phyloP scores from a whole-genome alignment of 2,329 filamentous ascomycete species.

The Colletotrichum filicis region DNA sequence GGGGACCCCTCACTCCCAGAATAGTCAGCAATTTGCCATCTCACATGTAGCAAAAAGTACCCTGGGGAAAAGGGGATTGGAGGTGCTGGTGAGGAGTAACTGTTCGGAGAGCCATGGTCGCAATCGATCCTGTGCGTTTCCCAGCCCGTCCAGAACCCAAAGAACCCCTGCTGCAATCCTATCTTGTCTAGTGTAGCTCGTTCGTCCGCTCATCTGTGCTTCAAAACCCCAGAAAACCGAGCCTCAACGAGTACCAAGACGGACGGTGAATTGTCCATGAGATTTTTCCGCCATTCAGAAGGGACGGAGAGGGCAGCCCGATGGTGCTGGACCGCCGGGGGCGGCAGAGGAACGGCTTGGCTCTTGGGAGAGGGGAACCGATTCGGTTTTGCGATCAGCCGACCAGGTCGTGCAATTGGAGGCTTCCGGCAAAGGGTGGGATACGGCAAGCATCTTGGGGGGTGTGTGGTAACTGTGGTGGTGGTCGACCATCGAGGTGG shows the following conservation, averaged over 20 bases:
- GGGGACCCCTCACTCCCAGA: slow-evolving; percentile 25
- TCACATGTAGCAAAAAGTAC: neutral
- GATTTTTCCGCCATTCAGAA: slow-evolving; percentile 38
- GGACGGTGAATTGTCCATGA: slow-evolving; percentile 35
- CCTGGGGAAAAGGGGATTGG: neutral
- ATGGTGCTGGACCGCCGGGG: slow-evolving; percentile 22
- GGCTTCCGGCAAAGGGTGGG: slow-evolving; percentile 18
- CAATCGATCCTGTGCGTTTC: slow-evolving; percentile 24
- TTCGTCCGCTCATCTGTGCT: slow-evolving; percentile 15
- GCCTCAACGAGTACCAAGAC: slow-evolving; percentile 35
- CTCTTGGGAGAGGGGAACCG: neutral
- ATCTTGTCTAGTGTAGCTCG: slow-evolving; percentile 13
- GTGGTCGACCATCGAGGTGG: slow-evolving; percentile 10
- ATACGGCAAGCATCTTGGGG: slow-evolving; percentile 20
- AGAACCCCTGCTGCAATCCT: slow-evolving; percentile 5
- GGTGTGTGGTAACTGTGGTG: neutral
- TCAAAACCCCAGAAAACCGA: slow-evolving; percentile 29
- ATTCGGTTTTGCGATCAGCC: slow-evolving; percentile 26
- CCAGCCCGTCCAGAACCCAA: neutral
- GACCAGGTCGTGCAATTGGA: slow-evolving; percentile 26
- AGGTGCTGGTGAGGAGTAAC: slow-evolving; percentile 10
- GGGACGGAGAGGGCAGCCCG: slow-evolving; percentile 8
- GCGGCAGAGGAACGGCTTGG: slow-evolving; percentile 29
- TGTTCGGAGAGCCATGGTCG: slow-evolving; percentile 22
- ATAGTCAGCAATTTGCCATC: slow-evolving; percentile 16